Conservation (phyloP, 495 filamentous ascomycete genomes). For the Penicillium coprophilum region DNA sequence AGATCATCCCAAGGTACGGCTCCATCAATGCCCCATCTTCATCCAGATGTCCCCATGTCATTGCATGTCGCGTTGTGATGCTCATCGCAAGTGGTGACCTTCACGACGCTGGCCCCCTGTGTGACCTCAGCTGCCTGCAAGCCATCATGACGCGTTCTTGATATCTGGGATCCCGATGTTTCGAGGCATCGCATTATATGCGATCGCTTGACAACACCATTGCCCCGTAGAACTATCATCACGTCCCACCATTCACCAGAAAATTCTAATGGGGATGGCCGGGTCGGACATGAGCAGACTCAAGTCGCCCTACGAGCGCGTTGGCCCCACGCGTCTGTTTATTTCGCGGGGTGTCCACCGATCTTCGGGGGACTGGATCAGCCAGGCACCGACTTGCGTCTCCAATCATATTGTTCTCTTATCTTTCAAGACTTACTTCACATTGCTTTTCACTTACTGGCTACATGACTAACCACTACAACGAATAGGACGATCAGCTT, state of each 20-base stretch:
- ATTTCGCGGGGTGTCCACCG: constrained; percentile 19
- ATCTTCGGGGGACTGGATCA: constrained; percentile 17
- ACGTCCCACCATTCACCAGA: not conserved
- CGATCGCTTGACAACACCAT: not conserved
- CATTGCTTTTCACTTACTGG: constrained; percentile 11
- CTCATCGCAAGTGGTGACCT: constrained; percentile 13
- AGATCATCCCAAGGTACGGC: constrained; percentile 48
- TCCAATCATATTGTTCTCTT: constrained; percentile 2
- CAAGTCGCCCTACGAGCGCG: constrained; percentile 12
- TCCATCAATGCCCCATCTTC: constrained; percentile 20
- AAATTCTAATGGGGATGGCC: constrained; percentile 1
- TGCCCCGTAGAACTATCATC: not conserved
- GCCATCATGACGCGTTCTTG: constrained; percentile 34
- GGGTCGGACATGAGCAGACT: not conserved
- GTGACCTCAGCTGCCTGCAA: constrained; percentile 33
- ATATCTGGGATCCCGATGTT: constrained; percentile 18
- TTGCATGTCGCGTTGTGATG: constrained; percentile 12
- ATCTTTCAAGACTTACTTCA: constrained; percentile 9
- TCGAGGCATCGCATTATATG: not conserved
- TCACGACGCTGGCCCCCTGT: constrained; percentile 15
- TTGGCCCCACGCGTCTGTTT: constrained; percentile 22
- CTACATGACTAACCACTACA: constrained; percentile 24
- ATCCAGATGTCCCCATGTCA: constrained; percentile 9
- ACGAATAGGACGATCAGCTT: constrained; percentile 14
- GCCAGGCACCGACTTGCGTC: constrained; percentile 4